These are phyloP conservation scores for Leucoagaricus sp. DNA, from an alignment of 1,284 basidiomycete species.

Conservation along the genomic window DNA sequence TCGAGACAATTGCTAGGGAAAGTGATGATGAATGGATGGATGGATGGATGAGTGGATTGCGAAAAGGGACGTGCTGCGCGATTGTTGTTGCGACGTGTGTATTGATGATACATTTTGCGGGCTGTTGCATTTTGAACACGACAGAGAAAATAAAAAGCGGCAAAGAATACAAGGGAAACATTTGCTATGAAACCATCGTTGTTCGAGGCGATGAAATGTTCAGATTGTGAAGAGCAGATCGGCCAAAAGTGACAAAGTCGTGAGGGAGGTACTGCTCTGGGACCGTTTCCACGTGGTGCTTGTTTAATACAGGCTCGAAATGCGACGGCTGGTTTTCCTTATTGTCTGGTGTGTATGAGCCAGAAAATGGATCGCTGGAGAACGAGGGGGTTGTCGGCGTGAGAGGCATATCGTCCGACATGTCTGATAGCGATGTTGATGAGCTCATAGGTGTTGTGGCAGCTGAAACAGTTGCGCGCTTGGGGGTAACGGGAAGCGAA, in stretches of 20 bases:
- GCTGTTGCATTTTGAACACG: constrained; percentile 42
- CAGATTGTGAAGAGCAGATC: constrained; percentile 69
- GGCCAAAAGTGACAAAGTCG: constrained; percentile 75
- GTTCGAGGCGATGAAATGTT: constrained; percentile 55
- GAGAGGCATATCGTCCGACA: constrained; percentile 79
- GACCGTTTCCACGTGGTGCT: constrained; percentile 62
- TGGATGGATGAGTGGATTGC: constrained; percentile 73
- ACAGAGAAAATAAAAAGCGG: constrained; percentile 34
- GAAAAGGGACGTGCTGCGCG: constrained; percentile 51
- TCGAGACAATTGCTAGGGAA: constrained; percentile 62
- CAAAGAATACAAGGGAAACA: constrained; percentile 34
- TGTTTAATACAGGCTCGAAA: constrained; percentile 72
- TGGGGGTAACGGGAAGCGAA: constrained; percentile 70
- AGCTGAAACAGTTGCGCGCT: constrained; percentile 56
- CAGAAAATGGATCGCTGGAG: constrained; percentile 57
- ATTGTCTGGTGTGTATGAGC: constrained; percentile 60
- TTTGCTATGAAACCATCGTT: constrained; percentile 58
- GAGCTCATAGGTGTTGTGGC: constrained; percentile 73
- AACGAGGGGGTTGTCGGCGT: constrained; percentile 73
- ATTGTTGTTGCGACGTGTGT: constrained; percentile 61
- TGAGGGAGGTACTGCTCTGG: constrained; percentile 78
- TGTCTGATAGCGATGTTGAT: constrained; percentile 69
- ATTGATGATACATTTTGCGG: constrained; percentile 81
- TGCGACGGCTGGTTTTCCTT: constrained; percentile 76
- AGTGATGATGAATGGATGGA: constrained; percentile 72